A percentile compares a stretch with the other conserved stretches of the same genome.
These are phyloP conservation scores for Debaryomyces sp. DNA, from an alignment of 1,139 yeast genomes.

Conservation along the genomic window DNA sequence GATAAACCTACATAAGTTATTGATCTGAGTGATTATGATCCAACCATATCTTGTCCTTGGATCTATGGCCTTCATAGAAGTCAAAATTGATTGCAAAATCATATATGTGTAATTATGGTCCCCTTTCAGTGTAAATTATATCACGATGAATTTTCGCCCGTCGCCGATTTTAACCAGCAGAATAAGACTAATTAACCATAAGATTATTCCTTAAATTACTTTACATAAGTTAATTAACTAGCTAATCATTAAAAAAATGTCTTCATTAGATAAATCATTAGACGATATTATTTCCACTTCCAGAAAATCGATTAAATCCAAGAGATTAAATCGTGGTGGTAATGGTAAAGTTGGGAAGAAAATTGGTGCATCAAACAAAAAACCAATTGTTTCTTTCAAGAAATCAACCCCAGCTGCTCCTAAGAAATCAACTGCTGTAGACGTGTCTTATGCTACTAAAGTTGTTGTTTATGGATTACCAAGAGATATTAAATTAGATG, in stretches of 20 bases:
- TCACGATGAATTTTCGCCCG: background rate
- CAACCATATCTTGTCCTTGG: background rate
- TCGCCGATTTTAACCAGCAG: slow-evolving; percentile 5
- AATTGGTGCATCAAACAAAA: slow-evolving; percentile 32
- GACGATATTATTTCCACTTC: slow-evolving; percentile 87
- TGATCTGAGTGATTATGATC: background rate
- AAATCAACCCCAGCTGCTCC: slow-evolving; percentile 38
- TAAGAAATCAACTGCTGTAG: slow-evolving; percentile 39
- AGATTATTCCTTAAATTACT: background rate
- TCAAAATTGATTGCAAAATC: background rate
- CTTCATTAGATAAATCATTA: slow-evolving; percentile 86
- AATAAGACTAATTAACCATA: background rate
- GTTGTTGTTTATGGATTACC: slow-evolving; percentile 80
- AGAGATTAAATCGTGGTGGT: slow-evolving; percentile 32
- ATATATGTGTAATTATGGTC: background rate
- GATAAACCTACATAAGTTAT: background rate
- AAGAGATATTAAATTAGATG: slow-evolving; percentile 74
- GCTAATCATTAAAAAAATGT: slow-evolving; percentile 21
- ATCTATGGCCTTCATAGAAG: background rate
- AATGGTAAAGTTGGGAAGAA: slow-evolving; percentile 35
- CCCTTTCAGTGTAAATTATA: background rate
- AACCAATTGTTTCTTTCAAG: slow-evolving; percentile 39
- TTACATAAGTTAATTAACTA: slow-evolving; percentile 1
- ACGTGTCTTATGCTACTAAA: slow-evolving; percentile 65
- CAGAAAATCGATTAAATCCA: slow-evolving; percentile 34